Evolutionary conservation across 352 stramenopile species (phyloP), one percentile per base, ranked within the genome.

Genomic region (Phytophthora rubi): DNA sequence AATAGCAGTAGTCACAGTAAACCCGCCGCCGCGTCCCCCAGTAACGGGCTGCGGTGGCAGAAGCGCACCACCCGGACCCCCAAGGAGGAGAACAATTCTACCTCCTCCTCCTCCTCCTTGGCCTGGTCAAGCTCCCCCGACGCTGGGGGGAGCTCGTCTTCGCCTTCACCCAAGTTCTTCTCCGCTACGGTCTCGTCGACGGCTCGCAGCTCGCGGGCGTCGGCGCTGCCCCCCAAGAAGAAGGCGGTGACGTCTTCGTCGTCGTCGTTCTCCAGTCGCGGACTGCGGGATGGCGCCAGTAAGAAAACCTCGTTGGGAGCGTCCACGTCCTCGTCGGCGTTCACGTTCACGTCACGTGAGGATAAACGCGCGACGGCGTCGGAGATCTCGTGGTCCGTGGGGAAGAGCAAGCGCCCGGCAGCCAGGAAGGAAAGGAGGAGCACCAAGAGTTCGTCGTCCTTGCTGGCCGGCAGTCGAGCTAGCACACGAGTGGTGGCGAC

Each of bases 1-100:
- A 65, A 75, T 75, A 77, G 69, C 48, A 75, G 56, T 59, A 82
- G 62, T 71, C 68, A 62, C 72, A 74, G 59, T 72, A 76, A 72
- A 49, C 33, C 57, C 56, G 51, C 39, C 39, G 42, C 55, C 4
- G 55, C 62, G 18, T 69, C 74, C 9, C 64, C 69, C 13, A 71
- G 63, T 45, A 75, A 78, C 16, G 42, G 37, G 37, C 10, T 82
- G 61, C 76, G 75, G 26, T 89, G 81, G 81, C 80, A 88, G 45
- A 86, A 83, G 65, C 65, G 81, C 35, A 48, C 73, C 33, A 79
- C 65, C 2, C 69, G 81, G 42, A 60, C 54, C 16, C 32, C 64
- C 26, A 8, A 18, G 18, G 47, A 53, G n/a, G 47, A 53, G 44
- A 51, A 13, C 44, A 23, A n/a, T 18, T 18, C 44, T 10, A 51